Evolutionary conservation across 1,139 yeast species (phyloP).

Genomic region (Blastobotrys elegans): DNA sequence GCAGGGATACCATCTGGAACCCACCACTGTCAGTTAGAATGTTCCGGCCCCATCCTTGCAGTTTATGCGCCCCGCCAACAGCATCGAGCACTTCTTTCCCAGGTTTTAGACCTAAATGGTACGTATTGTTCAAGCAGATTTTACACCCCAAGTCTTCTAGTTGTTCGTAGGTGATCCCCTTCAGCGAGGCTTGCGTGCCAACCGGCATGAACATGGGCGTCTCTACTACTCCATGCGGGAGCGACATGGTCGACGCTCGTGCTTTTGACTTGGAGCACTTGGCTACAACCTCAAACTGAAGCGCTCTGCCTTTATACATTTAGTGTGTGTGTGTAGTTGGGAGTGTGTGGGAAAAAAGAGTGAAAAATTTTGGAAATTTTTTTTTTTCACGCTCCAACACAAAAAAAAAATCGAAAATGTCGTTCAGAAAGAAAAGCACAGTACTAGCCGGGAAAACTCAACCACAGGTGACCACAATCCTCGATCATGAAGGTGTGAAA

Average conservation of each 20-base stretch:
- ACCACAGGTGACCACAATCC: conserved; percentile 2
- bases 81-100: conserved; percentile 40
- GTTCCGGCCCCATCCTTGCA: conserved; percentile 41
- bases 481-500: conserved; percentile 43
- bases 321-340: neutral
- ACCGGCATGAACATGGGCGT: conserved; percentile 47
- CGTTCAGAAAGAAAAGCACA: conserved; percentile 24
- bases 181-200: conserved; percentile 43
- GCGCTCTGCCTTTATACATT: conserved; percentile 25
- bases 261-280: conserved; percentile 41
- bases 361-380: neutral
- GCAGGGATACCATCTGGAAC: conserved; percentile 44
- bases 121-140: conserved; percentile 41
- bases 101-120: conserved; percentile 42
- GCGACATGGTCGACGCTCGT: conserved; percentile 39
- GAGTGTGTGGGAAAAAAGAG: neutral
- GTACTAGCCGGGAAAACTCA: conserved; percentile 19
- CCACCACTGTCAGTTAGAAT: conserved; percentile 44
- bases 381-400: neutral
- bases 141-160: conserved; percentile 38
- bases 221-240: conserved; percentile 42
- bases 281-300: conserved; percentile 38
- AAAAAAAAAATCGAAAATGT: conserved; percentile 17
- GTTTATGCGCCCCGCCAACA: conserved; percentile 42
- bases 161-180: conserved; percentile 43